A percentile compares a stretch with the other conserved stretches of the same genome.
Evolutionary conservation across 2,329 filamentous ascomycete species (phyloP).

Genomic region (Monosporascus sp.): DNA sequence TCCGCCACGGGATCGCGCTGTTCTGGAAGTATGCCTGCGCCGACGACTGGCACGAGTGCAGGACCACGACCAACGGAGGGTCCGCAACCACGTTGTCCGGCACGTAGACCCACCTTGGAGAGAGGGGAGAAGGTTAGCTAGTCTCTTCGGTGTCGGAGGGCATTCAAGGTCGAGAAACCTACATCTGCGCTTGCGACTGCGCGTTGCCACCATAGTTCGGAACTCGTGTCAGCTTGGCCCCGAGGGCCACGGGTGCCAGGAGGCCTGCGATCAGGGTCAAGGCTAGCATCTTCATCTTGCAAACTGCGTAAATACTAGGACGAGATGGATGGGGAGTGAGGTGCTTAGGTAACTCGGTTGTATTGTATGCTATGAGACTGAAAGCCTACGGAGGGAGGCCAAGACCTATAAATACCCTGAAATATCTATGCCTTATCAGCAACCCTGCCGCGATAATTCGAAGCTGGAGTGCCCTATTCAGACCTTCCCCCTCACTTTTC

Average conservation of each 20-base stretch:
- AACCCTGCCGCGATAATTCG: no score
- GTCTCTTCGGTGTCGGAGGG: not conserved
- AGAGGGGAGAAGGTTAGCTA: conserved; percentile 3
- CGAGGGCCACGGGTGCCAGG: conserved; percentile 16
- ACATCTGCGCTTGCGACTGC: conserved; percentile 30
- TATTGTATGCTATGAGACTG: no score
- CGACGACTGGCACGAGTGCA: conserved; percentile 32
- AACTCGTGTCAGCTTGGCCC: conserved; percentile 28
- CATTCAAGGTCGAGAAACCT: conserved; percentile 2
- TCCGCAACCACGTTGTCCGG: conserved; percentile 30
- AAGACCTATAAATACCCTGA: no score
- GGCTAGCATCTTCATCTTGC: conserved; percentile 14
- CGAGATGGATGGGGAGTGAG: no score
- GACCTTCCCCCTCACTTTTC: no score
- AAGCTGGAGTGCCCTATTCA: no score
- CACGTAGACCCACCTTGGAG: conserved; percentile 28
- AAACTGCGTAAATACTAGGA: not conserved
- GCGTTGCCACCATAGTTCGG: conserved; percentile 30
- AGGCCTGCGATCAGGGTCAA: conserved; percentile 15
- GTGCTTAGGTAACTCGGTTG: no score
- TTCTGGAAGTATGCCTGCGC: conserved; percentile 31
- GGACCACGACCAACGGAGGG: conserved; percentile 29
- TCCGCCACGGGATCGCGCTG: conserved; percentile 29
- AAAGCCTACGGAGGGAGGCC: no score
- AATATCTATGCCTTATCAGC: no score